Evolutionary conservation across 2,329 filamentous ascomycete genomes (phyloP).

Genomic region (Cercospora sesami): DNA sequence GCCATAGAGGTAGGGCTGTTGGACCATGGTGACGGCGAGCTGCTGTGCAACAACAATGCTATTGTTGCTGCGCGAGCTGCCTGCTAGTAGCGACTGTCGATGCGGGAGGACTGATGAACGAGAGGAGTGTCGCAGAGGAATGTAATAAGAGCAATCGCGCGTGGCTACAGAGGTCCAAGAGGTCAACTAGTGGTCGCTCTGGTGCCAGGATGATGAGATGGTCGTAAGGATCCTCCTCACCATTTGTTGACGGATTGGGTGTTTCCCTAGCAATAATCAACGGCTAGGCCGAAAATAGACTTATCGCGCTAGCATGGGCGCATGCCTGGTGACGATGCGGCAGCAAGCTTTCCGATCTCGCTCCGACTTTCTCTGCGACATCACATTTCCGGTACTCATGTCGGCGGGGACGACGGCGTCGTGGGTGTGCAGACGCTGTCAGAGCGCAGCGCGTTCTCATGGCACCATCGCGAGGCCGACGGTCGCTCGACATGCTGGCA

Average conservation of each 20-base stretch:
- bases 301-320: background rate
- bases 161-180: background rate
- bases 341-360: background rate
- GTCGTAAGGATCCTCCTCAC: background rate
- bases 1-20: constrained; percentile 73
- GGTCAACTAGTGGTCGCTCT: constrained; percentile 4
- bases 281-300: background rate
- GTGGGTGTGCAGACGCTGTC: constrained; percentile 28
- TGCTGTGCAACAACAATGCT: constrained; percentile 15
- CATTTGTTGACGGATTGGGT: constrained; percentile 2
- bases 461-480: constrained; percentile 21
- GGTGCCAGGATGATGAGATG: constrained; percentile 8
- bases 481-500: background rate
- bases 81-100: constrained; percentile 13
- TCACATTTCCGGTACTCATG: constrained; percentile 15
- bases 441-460: constrained; percentile 20
- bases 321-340: constrained; percentile 3
- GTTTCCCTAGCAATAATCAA: constrained; percentile 1
- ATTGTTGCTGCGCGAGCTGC: constrained; percentile 15
- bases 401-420: constrained; percentile 18
- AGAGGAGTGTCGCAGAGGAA: constrained; percentile 6
- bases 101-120: background rate
- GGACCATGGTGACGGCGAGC: constrained; percentile 19
- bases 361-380: constrained; percentile 7
- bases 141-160: constrained; percentile 9